These are phyloP conservation scores for Nothophytophthora sp. DNA, from an alignment of 352 stramenopile genomes.

Conservation along the genomic window DNA sequence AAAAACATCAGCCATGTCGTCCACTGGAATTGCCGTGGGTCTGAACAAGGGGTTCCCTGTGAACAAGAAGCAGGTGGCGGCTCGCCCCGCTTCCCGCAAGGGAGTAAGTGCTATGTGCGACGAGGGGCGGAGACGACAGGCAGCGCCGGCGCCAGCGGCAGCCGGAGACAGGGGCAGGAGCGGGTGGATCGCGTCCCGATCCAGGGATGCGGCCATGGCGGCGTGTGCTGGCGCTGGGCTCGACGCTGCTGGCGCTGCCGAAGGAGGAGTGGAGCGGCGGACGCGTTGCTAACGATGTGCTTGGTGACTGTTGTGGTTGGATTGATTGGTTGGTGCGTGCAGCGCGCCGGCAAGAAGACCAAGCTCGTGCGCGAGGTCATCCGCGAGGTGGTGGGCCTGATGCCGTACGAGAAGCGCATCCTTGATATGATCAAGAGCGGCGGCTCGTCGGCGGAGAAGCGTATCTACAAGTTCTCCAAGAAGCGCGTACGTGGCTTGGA, in stretches of 20 bases:
- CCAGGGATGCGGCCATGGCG: no score
- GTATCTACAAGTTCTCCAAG: constrained; percentile 99
- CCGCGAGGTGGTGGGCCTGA: constrained; percentile 97
- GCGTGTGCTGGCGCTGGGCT: no score
- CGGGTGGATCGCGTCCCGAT: no score
- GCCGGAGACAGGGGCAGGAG: no score
- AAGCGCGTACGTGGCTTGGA: constrained; percentile 78
- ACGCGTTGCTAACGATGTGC: neutral
- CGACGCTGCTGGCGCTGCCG: no score
- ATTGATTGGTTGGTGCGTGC: constrained; percentile 15
- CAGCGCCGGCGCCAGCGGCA: neutral
- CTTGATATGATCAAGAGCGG: constrained; percentile 99
- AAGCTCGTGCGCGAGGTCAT: constrained; percentile 95
- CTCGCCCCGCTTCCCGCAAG: constrained; percentile 85
- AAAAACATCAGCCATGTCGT: constrained; percentile 85
- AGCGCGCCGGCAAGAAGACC: constrained; percentile 94
- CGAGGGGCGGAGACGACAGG: constrained; percentile 1
- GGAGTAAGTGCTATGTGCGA: constrained; percentile 74
- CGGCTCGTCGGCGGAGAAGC: constrained; percentile 97
- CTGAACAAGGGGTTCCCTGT: constrained; percentile 93
- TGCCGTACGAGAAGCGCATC: constrained; percentile 99
- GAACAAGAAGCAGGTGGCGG: constrained; percentile 90
- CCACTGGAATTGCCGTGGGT: constrained; percentile 91
- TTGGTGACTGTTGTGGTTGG: constrained; percentile 9
- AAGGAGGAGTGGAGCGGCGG: neutral